Base-by-base conservation (phyloP, 352 stramenopile species). In the Pilasporangium apinafurcum region DNA sequence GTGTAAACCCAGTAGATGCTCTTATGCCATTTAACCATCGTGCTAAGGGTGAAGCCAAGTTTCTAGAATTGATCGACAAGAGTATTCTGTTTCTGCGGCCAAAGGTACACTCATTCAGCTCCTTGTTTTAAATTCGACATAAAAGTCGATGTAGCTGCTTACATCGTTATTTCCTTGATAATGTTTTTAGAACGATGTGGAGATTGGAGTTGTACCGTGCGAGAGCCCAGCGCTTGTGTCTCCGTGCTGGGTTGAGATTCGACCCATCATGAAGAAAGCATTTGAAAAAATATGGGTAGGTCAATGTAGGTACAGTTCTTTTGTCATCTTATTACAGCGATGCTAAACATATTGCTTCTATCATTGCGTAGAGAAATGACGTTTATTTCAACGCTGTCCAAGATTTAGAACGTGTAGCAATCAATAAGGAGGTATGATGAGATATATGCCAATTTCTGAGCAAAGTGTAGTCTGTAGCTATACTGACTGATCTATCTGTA, bases 151-250 rank as follows among this genome's bases (percentile, higher is more conserved):
- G n/a, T 44, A n/a, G 4, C 37, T 24, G 3, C 18, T 44, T 26
- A 9, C 22, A 16, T 26, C 18, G 29, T 38, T 16, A 16, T 47
- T 30, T 7, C 3, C 37, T 18, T 5, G 27, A 9, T 1, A 44
- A 27, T 35, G 5, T 26, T 22, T 37, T 20, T 33, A 85, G 74
- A 65, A 56, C 35, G 62, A 50, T n/a, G 59, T 91, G 16, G 78
- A 86, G 44, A 86, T 91, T 44, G 59, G 72, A 14, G 75, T 91
- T 9, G 52, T 88, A 20, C 75, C 78, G 14, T 86, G 75, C 34
- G 54, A 72, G 9, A 52, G 61, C 17, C 57, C 60, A 6, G 56
- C 56, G 8, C 53, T 88, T 10, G 56, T 91, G 5, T 65, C 65
- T 27, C 65, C 75, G 29, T 87, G 78, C 38, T 86, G 70, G 72